These are phyloP conservation scores for Candida insectorum DNA, from an alignment of 805 yeast species.

Conservation along the genomic window DNA sequence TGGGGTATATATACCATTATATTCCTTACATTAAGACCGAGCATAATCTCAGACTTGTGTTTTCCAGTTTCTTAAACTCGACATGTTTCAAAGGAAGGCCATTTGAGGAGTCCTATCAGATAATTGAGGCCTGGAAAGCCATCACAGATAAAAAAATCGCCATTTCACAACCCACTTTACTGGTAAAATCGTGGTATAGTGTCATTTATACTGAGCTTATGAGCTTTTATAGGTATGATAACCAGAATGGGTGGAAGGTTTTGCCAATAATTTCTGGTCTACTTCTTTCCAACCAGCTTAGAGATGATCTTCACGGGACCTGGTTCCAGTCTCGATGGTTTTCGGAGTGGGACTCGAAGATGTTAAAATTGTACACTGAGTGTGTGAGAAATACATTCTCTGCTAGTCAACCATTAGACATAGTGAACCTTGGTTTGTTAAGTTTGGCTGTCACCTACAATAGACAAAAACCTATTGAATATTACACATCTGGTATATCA, in stretches of 20 bases:
- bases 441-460: constrained; percentile 23
- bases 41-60: constrained; percentile 42
- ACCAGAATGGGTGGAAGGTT: constrained; percentile 41
- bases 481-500: constrained; percentile 15
- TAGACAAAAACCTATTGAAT: constrained; percentile 3
- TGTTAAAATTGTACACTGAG: constrained; percentile 24
- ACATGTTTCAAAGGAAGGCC: constrained; percentile 22
- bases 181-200: constrained; percentile 42
- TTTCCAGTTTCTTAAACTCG: constrained; percentile 43
- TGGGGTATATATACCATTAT: constrained; percentile 50
- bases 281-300: constrained; percentile 30
- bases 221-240: constrained; percentile 26
- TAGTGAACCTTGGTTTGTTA: constrained; percentile 28
- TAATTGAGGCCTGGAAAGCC: constrained; percentile 48
- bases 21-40: constrained; percentile 48
- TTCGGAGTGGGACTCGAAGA: constrained; percentile 29
- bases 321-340: constrained; percentile 23
- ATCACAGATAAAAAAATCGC: constrained; percentile 43
- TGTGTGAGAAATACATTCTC: constrained; percentile 23
- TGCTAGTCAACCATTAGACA: constrained; percentile 17
- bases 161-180: constrained; percentile 47
- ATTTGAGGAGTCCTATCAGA: constrained; percentile 31
- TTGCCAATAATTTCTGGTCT: constrained; percentile 49
- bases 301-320: constrained; percentile 29
- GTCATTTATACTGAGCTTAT: constrained; percentile 30